Base-by-base conservation (phyloP, 257 asterid genomes). In the Nicotiana obtusifolia region DNA sequence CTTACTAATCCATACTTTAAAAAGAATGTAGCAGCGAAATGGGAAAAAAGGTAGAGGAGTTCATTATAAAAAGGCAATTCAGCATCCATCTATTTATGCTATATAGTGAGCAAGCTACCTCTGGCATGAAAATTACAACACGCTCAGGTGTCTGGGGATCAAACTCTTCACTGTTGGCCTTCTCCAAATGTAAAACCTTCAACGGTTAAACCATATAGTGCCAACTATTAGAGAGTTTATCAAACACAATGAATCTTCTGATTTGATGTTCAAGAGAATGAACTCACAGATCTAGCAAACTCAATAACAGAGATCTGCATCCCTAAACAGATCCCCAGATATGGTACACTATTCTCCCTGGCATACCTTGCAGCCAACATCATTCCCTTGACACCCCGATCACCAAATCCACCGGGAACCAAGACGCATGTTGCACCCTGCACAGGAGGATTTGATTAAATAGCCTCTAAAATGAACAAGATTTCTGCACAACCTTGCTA, bases 371-470 rank as follows among this genome's bases (percentile, higher is more conserved):
- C 99, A 86, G 99, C 99, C 90, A 96, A 86, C 69, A 96, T 85
- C 99, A 96, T 96, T 81, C 99, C 99, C 80, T 84, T 87, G 76
- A 96, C 91, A 82, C 99, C 99, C 82, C 98, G 98, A 84, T 96
- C 99, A 83, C 98, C 99, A 83, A 96, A 96, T 59, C 99, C 99
- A 85, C 98, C 98, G 85, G 99, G 99, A 84, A 96, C 97, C 92
- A 96, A 89, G 87, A 96, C 88, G 83, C 99, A 93, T 41, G 97
- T 86, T 64, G 97, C 98, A 62, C 88, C 92, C 99, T 94, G 89
- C 82, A 82, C 49, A 80, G 65, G 52, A 37, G 80, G 53, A 44
- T 54, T 75, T 64, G 49, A 33, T 30, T 24, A 52, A 80, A 83
- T 26, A 81, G 14, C 37, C 53, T 20, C 9, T 64, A 56, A 19